These are phyloP conservation scores for Coniella lustricola DNA, from an alignment of 2,329 filamentous ascomycete genomes.

Conservation along the genomic window DNA sequence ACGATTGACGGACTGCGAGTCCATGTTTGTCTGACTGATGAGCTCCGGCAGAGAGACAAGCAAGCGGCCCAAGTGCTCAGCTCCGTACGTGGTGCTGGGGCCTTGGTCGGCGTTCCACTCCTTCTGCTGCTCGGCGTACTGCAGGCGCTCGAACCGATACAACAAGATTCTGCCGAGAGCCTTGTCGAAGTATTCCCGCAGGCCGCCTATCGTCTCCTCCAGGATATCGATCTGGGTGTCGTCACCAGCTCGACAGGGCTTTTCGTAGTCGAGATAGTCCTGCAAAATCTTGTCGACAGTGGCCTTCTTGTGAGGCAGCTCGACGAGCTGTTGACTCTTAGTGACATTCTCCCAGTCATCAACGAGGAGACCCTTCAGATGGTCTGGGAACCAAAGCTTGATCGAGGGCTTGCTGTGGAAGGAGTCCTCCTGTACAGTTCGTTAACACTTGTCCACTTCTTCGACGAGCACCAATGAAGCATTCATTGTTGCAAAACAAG, in stretches of 20 bases:
- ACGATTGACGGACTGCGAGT: conserved; percentile 79
- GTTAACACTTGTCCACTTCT: background rate
- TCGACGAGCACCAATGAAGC: too few relatives aligned
- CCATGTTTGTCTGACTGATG: conserved; percentile 97
- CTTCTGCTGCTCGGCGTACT: conserved; percentile 73
- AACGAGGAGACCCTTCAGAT: conserved; percentile 84
- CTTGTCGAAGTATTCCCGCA: conserved; percentile 93
- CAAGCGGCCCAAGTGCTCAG: conserved; percentile 82
- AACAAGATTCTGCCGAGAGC: conserved; percentile 80
- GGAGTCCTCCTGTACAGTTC: conserved; percentile 64
- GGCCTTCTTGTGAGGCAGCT: conserved; percentile 69
- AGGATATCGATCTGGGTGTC: conserved; percentile 76
- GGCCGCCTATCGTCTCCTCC: conserved; percentile 77
- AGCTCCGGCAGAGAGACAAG: conserved; percentile 89
- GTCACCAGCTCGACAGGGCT: conserved; percentile 54
- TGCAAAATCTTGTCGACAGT: conserved; percentile 66
- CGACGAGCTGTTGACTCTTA: conserved; percentile 85
- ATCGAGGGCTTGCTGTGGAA: conserved; percentile 82
- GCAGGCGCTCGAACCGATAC: conserved; percentile 84
- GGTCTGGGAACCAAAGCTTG: conserved; percentile 78
- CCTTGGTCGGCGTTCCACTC: conserved; percentile 54
- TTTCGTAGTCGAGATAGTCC: conserved; percentile 69
- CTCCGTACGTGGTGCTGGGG: conserved; percentile 77
- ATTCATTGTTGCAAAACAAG: too few relatives aligned
- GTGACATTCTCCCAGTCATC: conserved; percentile 99